Conservation (phyloP, 1,284 basidiomycete species). For the Peniophora sp. region DNA sequence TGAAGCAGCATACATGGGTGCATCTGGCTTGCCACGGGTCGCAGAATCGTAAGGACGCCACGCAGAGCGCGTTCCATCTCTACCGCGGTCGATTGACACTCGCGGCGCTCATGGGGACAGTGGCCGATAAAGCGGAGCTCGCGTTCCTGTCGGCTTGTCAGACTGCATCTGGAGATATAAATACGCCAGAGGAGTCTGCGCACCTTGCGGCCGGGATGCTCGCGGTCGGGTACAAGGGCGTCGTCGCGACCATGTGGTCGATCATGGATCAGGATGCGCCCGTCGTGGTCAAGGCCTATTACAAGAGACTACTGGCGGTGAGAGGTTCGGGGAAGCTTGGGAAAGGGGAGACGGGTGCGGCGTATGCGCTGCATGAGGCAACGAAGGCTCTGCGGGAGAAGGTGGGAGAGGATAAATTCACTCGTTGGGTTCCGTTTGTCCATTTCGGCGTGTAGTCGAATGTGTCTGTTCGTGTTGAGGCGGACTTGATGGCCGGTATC, state of each 20-base stretch:
- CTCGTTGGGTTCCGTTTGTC: background rate
- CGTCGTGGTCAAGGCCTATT: slow-evolving; percentile 9
- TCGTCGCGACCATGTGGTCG: background rate
- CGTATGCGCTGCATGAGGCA: slow-evolving; percentile 3
- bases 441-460: background rate
- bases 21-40: background rate
- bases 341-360: background rate
- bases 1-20: background rate
- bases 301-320: background rate
- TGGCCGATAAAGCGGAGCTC: background rate
- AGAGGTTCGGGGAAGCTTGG: too few species aligned
- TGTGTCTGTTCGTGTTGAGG: too few species aligned
- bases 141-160: background rate
- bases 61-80: background rate
- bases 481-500: too few species aligned
- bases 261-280: background rate
- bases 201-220: background rate
- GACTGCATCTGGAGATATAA: background rate
- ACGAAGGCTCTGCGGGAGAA: background rate
- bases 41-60: background rate
- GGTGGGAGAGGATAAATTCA: background rate
- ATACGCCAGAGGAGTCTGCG: background rate
- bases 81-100: background rate
- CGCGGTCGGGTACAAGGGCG: background rate
- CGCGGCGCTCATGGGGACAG: background rate